Evolutionary conservation across 2,329 filamentous ascomycete genomes (phyloP), one percentile per base, ranked within the genome.

Genomic region (Lachnellula suecica): DNA sequence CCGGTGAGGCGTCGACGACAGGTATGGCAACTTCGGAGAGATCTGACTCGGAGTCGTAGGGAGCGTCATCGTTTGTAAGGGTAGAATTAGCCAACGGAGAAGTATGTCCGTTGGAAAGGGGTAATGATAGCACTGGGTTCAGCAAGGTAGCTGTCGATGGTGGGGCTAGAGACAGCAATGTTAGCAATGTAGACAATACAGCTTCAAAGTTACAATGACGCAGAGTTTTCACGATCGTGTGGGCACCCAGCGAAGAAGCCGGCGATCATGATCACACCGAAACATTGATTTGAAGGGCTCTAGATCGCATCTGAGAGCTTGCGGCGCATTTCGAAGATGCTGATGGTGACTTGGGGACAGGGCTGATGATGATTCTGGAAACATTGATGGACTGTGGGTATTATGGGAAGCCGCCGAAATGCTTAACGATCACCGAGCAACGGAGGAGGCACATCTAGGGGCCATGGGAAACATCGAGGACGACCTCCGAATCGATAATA

Each of bases 31-130:
- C 76, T 65, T 95, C 88, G 64, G 89, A 91, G 55, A 88, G 78
- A 63, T 91, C 89, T 77, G 84, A 90, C 63, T 91, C 89, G 72
- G 81, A 88, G 60, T 79, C 79, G 56, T 79, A 74, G 42, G 73
- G 73, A 54, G 72, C 70, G 52, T 78, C 74, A 45, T 68, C 63
- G 46, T 64, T 65, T 20, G 60, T 62, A 31, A 63, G 57, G 8
- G 55, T 71, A 61, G 77, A 72, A 62, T 77, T 74, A 59, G 76
- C 72, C 59, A 74, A 71, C 62, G 82, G 79, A 67, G 82, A 81
- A 63, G 76, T 68, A 71, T 85, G 81, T 67, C 87, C 87, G 72
- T 91, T 89, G 66, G 80, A 77, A 67, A 83, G 77, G 72, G 82
- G 78, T 72, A 84, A 77, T 65, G 79, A 76, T 68, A 82, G 79